These are phyloP conservation scores for Candida koratica DNA, from an alignment of 805 yeast genomes.

Conservation along the genomic window DNA sequence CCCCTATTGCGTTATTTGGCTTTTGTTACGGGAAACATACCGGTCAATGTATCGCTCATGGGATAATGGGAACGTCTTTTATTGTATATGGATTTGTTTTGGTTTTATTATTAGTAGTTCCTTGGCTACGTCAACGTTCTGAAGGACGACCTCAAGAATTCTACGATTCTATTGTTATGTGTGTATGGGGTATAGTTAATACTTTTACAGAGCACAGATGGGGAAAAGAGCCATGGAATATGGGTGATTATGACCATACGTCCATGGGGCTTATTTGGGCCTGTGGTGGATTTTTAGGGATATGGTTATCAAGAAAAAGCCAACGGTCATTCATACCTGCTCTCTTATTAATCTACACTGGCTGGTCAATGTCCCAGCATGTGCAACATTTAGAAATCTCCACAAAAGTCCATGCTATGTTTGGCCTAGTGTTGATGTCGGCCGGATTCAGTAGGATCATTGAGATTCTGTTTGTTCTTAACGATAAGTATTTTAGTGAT, in stretches of 20 bases:
- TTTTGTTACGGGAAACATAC: constrained; percentile 81
- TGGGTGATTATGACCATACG: constrained; percentile 93
- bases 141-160: constrained; percentile 59
- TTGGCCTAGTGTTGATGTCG: constrained; percentile 73
- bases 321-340: constrained; percentile 80
- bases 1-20: constrained; percentile 80
- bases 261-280: constrained; percentile 97
- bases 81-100: constrained; percentile 74
- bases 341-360: constrained; percentile 77
- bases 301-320: constrained; percentile 57
- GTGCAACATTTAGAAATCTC: constrained; percentile 70
- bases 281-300: constrained; percentile 87
- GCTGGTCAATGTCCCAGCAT: constrained; percentile 93
- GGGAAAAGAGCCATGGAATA: constrained; percentile 85
- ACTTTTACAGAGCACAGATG: constrained; percentile 96
- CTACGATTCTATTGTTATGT: constrained; percentile 76
- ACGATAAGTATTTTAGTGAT: constrained; percentile 48
- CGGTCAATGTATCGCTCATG: constrained; percentile 96
- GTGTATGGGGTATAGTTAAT: constrained; percentile 87
- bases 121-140: constrained; percentile 58
- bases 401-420: constrained; percentile 82
- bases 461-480: constrained; percentile 74
- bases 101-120: constrained; percentile 61
- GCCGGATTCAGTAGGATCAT: constrained; percentile 75
- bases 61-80: constrained; percentile 92